A percentile compares a stretch with the other conserved stretches of the same genome.
These are phyloP conservation scores for Dipteronia sinensis DNA, from an alignment of 345 rosid species.

Conservation along the genomic window DNA sequence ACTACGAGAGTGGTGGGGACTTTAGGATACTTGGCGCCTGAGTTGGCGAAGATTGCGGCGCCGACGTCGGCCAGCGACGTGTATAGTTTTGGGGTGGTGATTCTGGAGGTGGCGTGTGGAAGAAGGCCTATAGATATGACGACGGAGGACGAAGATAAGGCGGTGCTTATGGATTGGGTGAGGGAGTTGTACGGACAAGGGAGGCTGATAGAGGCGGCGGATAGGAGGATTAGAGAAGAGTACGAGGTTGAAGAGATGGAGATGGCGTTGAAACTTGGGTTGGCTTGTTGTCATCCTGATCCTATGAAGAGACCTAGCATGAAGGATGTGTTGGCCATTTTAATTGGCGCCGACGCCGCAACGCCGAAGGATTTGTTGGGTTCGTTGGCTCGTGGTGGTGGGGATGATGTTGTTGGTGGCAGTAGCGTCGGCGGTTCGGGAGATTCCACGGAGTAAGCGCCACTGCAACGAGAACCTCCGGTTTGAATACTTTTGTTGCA, in stretches of 20 bases:
- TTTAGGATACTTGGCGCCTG: constrained; percentile 85
- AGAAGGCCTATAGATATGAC: constrained; percentile 64
- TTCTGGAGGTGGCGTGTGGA: constrained; percentile 79
- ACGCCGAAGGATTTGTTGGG: constrained; percentile 40
- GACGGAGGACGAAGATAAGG: constrained; percentile 56
- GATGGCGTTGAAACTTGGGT: constrained; percentile 69
- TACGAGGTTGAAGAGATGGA: constrained; percentile 60
- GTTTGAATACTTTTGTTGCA: constrained; percentile 24
- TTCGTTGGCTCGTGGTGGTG: constrained; percentile 33
- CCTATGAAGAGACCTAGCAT: constrained; percentile 62
- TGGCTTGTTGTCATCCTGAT: constrained; percentile 89
- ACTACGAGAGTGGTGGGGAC: constrained; percentile 90
- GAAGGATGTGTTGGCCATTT: constrained; percentile 66
- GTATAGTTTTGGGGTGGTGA: constrained; percentile 86
- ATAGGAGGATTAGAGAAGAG: constrained; percentile 49
- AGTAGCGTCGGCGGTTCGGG: constrained; percentile 9
- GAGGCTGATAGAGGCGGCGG: constrained; percentile 58
- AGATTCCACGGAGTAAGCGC: constrained; percentile 14
- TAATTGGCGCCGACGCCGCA: constrained; percentile 47
- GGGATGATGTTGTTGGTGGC: not conserved
- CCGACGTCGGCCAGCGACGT: constrained; percentile 77
- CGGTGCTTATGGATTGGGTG: constrained; percentile 70
- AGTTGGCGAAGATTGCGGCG: constrained; percentile 54
- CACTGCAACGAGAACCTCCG: not conserved
- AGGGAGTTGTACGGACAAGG: constrained; percentile 60